Conservation (phyloP, 176 grass and related monocot genomes). For the Phoenix roebelenii region DNA sequence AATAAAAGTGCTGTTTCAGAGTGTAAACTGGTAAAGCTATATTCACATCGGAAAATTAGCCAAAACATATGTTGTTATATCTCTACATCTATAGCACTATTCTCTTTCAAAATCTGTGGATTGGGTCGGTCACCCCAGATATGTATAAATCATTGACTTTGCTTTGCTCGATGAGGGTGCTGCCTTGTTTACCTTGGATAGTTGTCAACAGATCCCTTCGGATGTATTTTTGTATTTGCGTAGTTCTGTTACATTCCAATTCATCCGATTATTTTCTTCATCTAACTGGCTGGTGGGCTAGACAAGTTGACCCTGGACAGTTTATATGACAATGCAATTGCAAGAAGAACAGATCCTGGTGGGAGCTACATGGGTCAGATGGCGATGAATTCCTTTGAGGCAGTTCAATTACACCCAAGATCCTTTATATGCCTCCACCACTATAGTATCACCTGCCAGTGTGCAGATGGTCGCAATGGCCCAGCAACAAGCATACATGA, state of each 20-base stretch:
- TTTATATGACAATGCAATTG: constrained; percentile 9
- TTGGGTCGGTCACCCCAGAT: too few relatives aligned
- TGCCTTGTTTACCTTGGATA: too few relatives aligned
- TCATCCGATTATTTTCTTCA: background rate
- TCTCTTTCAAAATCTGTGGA: too few relatives aligned
- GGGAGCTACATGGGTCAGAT: background rate
- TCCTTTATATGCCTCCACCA: constrained; percentile 2
- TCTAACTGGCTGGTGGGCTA: constrained; percentile 8
- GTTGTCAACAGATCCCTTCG: too few relatives aligned
- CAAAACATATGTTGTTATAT: too few relatives aligned
- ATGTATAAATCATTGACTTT: too few relatives aligned
- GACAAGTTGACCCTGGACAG: constrained; percentile 15
- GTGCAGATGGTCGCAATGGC: constrained; percentile 14
- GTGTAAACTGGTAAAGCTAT: constrained; percentile 9
- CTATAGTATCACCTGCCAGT: background rate
- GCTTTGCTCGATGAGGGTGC: too few relatives aligned
- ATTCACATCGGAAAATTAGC: background rate
- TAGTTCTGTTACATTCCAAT: too few relatives aligned
- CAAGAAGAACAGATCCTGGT: background rate
- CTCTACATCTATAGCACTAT: too few relatives aligned
- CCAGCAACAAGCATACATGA: constrained; percentile 9
- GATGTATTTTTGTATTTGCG: too few relatives aligned
- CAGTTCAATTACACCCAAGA: background rate
- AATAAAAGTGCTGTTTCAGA: constrained; percentile 7
- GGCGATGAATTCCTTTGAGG: constrained; percentile 1